Evolutionary conservation across 2,329 filamentous ascomycete species (phyloP), one percentile per base, ranked within the genome.

Genomic region (Phialophora tarda): DNA sequence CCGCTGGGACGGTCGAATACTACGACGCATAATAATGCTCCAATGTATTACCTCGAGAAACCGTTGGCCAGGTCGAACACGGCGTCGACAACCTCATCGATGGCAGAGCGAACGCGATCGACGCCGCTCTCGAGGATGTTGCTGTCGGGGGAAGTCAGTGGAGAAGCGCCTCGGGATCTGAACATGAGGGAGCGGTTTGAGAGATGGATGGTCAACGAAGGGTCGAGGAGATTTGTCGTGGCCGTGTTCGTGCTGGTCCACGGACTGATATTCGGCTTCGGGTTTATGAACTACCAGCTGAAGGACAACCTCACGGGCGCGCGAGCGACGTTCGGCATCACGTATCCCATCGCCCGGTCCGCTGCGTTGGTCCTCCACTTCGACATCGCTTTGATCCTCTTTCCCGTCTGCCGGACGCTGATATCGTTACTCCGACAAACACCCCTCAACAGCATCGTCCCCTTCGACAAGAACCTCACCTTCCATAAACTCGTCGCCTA

Each of bases 201-300:
- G 77, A 84, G 88, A 71, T 95, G 91, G 91, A 93, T 95, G 91
- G 89, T 94, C 68, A 94, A 94, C 76, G 91, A 94, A 77, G 91
- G 91, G 67, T 93, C 92, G 77, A 85, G 90, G 76, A 84, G 90
- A 86, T 84, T 94, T 87, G 92, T 93, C 74, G 90, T 94, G 66
- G 88, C 89, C 72, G 82, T 91, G 59, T 95, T 94, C 78, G 84
- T 90, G 73, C 76, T 90, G 53, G 79, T 91, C 41, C 91, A 95
- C 78, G 82, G 85, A 69, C 86, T 93, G 81, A 87, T 95, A 48
- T 95, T 94, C 75, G 84, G 86, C 12, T 93, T 95, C 73, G 91
- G 89, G 58, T 91, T 91, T 77, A 86, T 93, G 77, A 89, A 94
- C 77, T 95, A 92, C 75, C 84, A 88, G 32, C 79, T 92, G 71